Conservation (phyloP, 805 yeast genomes). For the Teunomyces kruisii region DNA sequence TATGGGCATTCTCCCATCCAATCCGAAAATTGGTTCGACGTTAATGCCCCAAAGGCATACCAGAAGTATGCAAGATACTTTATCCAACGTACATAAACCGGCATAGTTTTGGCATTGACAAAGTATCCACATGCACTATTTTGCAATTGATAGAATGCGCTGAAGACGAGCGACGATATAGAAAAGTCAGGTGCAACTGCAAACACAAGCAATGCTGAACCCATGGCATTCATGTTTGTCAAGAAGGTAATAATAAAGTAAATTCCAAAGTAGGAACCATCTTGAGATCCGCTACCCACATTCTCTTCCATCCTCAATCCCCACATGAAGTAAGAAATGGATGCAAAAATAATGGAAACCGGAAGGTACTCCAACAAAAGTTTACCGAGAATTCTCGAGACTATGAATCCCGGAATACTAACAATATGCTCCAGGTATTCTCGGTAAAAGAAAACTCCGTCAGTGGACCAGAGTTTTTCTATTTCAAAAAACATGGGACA, state of each 20-base stretch:
- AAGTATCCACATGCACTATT: constrained; percentile 81
- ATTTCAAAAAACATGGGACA: constrained; percentile 25
- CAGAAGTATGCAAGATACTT: constrained; percentile 74
- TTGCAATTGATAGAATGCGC: constrained; percentile 66
- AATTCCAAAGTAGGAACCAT: constrained; percentile 45
- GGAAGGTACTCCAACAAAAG: constrained; percentile 25
- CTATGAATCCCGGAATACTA: constrained; percentile 19
- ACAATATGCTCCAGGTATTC: constrained; percentile 26
- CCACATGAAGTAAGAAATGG: constrained; percentile 26
- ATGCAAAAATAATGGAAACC: constrained; percentile 18
- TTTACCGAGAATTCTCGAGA: constrained; percentile 23
- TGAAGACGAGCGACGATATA: constrained; percentile 57
- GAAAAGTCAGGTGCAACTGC: constrained; percentile 62
- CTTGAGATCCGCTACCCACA: constrained; percentile 16
- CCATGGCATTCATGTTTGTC: constrained; percentile 54
- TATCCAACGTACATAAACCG: constrained; percentile 85
- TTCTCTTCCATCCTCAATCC: constrained; percentile 15
- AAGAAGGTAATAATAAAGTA: constrained; percentile 62
- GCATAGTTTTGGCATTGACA: constrained; percentile 69
- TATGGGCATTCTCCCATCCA: constrained; percentile 58
- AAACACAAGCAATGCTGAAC: constrained; percentile 52
- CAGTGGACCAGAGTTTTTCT: constrained; percentile 22
- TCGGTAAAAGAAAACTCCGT: constrained; percentile 21
- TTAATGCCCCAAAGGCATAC: constrained; percentile 71
- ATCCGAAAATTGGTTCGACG: constrained; percentile 64